phyloP scores from a whole-genome alignment of 441 rosid species.

The Adansonia grandidieri region DNA sequence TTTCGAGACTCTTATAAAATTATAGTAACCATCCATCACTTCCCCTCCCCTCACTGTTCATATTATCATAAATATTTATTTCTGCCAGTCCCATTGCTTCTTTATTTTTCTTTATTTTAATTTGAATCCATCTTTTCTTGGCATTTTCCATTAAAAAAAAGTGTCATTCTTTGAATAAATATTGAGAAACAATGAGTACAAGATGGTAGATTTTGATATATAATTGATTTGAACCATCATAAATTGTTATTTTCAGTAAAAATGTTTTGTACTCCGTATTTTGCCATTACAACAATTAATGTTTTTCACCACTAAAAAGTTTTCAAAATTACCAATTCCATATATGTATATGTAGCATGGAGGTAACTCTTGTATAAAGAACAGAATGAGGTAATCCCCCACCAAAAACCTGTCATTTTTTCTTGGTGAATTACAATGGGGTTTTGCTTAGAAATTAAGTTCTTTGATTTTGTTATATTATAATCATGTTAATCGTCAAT shows the following conservation, averaged over 20 bases:
- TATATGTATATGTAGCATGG: background rate
- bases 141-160: background rate
- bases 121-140: background rate
- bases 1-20: constrained; percentile 26
- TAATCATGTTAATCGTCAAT: constrained; percentile 16
- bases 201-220: no score
- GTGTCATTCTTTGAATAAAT: background rate
- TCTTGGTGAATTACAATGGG: background rate
- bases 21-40: constrained; percentile 34
- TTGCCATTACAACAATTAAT: background rate
- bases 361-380: background rate
- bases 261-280: background rate
- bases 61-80: constrained; percentile 36
- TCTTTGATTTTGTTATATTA: background rate
- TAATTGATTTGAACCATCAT: background rate
- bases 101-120: background rate
- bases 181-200: background rate
- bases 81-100: background rate
- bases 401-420: background rate
- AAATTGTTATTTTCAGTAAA: background rate
- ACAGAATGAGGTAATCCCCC: background rate
- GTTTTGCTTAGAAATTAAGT: constrained; percentile 8
- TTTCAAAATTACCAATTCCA: background rate
- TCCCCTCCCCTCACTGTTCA: constrained; percentile 23
- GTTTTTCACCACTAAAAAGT: background rate